Percentiles rank a stretch among this genome's conserved stretches.
These are phyloP conservation scores for Chalciporus sphaerocephalus DNA, from an alignment of 768 basidiomycete species.

Conservation along the genomic window DNA sequence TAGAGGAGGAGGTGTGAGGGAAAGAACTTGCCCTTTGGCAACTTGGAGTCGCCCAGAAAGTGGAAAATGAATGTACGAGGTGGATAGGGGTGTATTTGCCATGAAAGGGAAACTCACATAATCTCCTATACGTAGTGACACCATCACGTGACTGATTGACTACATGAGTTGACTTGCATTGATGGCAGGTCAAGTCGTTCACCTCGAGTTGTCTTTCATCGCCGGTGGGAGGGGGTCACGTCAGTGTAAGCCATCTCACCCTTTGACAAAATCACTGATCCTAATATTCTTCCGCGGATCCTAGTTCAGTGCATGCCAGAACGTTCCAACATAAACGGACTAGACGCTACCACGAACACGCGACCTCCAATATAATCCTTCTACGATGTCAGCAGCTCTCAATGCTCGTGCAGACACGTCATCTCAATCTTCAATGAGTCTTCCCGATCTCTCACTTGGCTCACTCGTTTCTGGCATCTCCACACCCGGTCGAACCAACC, in stretches of 20 bases:
- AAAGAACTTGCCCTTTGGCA: no score
- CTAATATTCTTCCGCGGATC: neutral
- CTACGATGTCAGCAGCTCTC: constrained; percentile 42
- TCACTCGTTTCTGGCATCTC: constrained; percentile 52
- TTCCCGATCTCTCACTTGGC: constrained; percentile 60
- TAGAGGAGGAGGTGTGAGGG: no score
- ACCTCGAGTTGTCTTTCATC: neutral
- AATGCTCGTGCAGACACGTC: constrained; percentile 40
- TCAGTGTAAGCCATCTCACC: neutral
- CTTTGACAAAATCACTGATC: neutral
- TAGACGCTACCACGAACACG: neutral
- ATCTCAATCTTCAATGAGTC: constrained; percentile 39
- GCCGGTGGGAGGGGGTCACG: neutral
- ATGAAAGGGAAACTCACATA: neutral
- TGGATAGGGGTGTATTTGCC: neutral
- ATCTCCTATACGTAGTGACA: neutral
- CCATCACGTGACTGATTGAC: neutral
- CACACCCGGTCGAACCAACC: constrained; percentile 43
- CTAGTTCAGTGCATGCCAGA: neutral
- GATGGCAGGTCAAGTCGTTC: neutral
- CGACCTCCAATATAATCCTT: neutral
- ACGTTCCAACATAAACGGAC: neutral
- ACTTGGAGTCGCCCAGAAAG: no score
- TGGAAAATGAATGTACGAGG: no score
- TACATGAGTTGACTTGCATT: neutral